These are phyloP conservation scores for Fistulinella staudtii DNA, from an alignment of 1,284 basidiomycete genomes.

Conservation along the genomic window DNA sequence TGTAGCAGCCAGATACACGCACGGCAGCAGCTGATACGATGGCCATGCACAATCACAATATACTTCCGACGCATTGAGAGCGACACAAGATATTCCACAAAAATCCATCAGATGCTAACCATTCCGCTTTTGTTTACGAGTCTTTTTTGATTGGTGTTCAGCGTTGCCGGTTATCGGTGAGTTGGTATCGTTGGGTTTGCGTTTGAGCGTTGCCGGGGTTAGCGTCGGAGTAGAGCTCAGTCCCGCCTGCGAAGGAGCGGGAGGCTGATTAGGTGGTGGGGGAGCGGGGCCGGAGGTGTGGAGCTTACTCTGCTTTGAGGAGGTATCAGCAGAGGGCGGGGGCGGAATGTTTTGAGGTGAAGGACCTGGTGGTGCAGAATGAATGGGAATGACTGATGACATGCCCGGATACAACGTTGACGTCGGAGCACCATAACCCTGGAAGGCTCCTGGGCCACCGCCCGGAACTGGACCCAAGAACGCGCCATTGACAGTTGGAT, in stretches of 20 bases:
- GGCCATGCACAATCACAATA: conserved; percentile 31
- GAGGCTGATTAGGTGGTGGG: conserved; percentile 36
- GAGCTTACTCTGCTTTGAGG: conserved; percentile 52
- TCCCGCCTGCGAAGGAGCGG: conserved; percentile 40
- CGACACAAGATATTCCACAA: conserved; percentile 30
- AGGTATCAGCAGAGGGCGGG: conserved; percentile 42
- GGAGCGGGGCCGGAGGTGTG: conserved; percentile 45
- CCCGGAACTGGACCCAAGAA: conserved; percentile 19
- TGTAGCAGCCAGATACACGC: conserved; percentile 27
- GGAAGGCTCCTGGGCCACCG: conserved; percentile 23
- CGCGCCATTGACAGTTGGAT: conserved; percentile 20
- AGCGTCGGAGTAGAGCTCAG: conserved; percentile 49
- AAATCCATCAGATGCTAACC: conserved; percentile 32
- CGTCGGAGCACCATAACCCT: conserved; percentile 27
- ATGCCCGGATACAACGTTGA: conserved; percentile 48
- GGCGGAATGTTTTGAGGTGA: conserved; percentile 49
- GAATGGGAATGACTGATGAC: conserved; percentile 34
- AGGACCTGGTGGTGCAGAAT: conserved; percentile 35
- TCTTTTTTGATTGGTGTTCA: conserved; percentile 47
- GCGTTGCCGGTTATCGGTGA: conserved; percentile 48
- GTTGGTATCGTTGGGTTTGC: conserved; percentile 53
- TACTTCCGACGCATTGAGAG: conserved; percentile 25
- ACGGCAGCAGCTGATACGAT: conserved; percentile 14
- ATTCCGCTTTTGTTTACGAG: conserved; percentile 41
- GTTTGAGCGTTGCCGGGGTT: conserved; percentile 55